Base-by-base conservation (phyloP, 2,329 filamentous ascomycete genomes). In the Aspergillus eucalypticola region DNA sequence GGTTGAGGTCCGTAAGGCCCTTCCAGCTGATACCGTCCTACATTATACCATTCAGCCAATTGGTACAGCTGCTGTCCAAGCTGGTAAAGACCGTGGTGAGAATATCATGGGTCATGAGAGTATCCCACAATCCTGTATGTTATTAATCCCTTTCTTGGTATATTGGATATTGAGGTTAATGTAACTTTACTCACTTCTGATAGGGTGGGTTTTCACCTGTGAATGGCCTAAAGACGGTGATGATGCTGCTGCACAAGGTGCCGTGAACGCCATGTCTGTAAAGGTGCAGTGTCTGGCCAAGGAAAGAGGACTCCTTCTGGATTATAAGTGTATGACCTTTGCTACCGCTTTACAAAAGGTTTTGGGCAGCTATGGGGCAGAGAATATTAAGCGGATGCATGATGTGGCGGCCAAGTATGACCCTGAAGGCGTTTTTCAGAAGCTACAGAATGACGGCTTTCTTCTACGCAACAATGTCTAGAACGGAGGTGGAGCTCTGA, bases 81-180 rank as follows among this genome's bases (percentile, higher is more conserved):
- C 54, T 27, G 58, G 61, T 19, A 61, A 58, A 8, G 51, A 56
- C n/a, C 59, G 59, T 13, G 61, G 58, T 21, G 61, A 41, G 19
- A 61, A 58, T 27, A 59, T 60, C 19, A 54, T 63, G 59, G 61
- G 61, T 1, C 39, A n/a, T 3, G 59, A 63, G 41, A 53, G 23
- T 13, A 27, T 54, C 21, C 44, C 58, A 15, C 52, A 44, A 8
- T 44, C 17, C n/a, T 54, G 52, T 41, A 53, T 7, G 51, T 19
- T n/a, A n/a, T 7, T 17, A 6, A 3, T 21, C 19, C 17, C n/a
- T 5, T 19, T 11, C 23, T 15, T 29, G 8, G 19, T 21, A 21
- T 21, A 21, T 21, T 3, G 2, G 19, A 3, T 29, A 1, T 10
- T 29, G 3, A 29, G 10, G 50, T 15, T 53, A 41, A 42, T 17